Conservation (phyloP, 225 moss, liverwort and hornwort genomes). For the Bryum argenteum region DNA sequence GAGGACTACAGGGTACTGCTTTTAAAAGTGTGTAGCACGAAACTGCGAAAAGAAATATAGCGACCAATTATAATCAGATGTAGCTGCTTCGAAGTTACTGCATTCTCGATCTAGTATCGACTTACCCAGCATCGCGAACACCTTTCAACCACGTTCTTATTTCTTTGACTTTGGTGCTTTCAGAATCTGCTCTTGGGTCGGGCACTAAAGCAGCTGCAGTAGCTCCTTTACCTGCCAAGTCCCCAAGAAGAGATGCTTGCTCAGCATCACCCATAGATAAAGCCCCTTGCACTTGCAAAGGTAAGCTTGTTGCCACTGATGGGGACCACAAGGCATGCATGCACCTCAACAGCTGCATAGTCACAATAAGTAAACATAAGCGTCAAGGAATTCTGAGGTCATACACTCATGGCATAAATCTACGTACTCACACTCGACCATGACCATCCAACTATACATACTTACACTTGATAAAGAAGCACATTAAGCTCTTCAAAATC, state of each 20-base stretch:
- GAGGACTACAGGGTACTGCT: background rate
- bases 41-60: slow-evolving; percentile 9
- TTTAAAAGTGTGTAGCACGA: slow-evolving; percentile 5
- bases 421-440: slow-evolving; percentile 2
- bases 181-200: slow-evolving; percentile 59
- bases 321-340: slow-evolving; percentile 96
- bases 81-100: no score
- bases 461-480: background rate
- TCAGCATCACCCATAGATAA: slow-evolving; percentile 87
- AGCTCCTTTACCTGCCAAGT: slow-evolving; percentile 56
- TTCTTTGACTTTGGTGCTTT: slow-evolving; percentile 70
- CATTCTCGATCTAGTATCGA: no score
- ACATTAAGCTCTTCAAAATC: slow-evolving; percentile 3
- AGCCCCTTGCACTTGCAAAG: slow-evolving; percentile 73
- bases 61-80: background rate
- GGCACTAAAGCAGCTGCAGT: slow-evolving; percentile 45
- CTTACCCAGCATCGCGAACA: slow-evolving; percentile 90
- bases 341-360: slow-evolving; percentile 81
- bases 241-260: slow-evolving; percentile 86
- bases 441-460: slow-evolving; percentile 3
- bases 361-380: slow-evolving; percentile 9
- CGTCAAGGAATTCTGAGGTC: background rate
- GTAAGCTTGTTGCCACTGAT: slow-evolving; percentile 61
- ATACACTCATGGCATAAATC: background rate
- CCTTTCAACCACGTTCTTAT: slow-evolving; percentile 95